Conservation (phyloP, 257 asterid genomes). For the Capsicum rhomboideum region DNA sequence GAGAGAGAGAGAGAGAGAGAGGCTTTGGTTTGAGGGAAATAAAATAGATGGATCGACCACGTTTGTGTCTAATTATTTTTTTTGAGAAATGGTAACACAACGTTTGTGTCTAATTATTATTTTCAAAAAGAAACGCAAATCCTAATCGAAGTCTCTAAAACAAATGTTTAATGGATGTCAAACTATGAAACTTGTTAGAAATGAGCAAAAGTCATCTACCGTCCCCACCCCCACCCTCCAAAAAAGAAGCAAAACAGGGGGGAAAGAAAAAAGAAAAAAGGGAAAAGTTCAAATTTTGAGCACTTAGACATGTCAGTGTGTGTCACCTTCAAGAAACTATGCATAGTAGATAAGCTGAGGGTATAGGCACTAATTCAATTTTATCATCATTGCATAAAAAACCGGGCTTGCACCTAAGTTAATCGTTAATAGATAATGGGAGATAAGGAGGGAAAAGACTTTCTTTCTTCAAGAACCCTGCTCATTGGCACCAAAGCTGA, state of each 20-base stretch:
- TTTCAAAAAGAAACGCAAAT: too few relatives aligned
- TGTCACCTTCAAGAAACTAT: not conserved
- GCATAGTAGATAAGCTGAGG: not conserved
- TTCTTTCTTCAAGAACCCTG: not conserved
- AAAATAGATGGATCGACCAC: not conserved
- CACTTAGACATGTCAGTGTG: not conserved
- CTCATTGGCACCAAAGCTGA: not conserved
- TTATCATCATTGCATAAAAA: not conserved
- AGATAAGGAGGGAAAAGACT: not conserved
- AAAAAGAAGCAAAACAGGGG: too few relatives aligned
- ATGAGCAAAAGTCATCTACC: too few relatives aligned
- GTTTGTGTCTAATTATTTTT: not conserved
- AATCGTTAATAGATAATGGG: not conserved
- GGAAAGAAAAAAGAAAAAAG: too few relatives aligned
- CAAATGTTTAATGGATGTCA: too few relatives aligned
- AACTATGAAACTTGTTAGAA: too few relatives aligned
- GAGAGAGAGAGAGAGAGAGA: not conserved
- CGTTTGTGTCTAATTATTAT: not conserved
- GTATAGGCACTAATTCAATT: not conserved
- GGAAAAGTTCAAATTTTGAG: not conserved
- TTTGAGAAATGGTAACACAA: not conserved
- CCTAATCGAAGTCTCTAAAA: too few relatives aligned
- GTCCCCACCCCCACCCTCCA: too few relatives aligned
- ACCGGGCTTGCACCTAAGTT: not conserved
- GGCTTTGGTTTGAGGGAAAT: not conserved